A percentile compares a stretch with the other conserved stretches of the same genome.
Evolutionary conservation across 1,284 basidiomycete genomes (phyloP).

Genomic region (Irpex sp.): DNA sequence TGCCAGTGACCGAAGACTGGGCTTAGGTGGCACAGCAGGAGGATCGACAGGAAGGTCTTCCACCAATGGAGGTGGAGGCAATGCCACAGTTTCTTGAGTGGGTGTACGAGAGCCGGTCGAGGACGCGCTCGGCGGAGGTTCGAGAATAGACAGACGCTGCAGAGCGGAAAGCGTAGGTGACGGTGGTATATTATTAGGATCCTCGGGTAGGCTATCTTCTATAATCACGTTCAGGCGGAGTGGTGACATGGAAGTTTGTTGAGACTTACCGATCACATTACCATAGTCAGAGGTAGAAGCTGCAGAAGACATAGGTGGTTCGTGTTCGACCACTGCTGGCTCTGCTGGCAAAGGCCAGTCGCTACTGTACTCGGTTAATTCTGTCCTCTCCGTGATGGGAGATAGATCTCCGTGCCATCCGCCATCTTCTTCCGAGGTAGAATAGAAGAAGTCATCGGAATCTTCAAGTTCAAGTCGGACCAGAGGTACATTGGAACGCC

Average conservation of each 20-base stretch:
- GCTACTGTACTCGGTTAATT: slow-evolving; percentile 53
- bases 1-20: slow-evolving; percentile 26
- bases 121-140: slow-evolving; percentile 50
- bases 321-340: background rate
- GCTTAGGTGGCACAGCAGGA: slow-evolving; percentile 36
- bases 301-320: slow-evolving; percentile 7
- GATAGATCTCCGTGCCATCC: slow-evolving; percentile 17
- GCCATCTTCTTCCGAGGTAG: slow-evolving; percentile 13
- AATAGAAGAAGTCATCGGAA: slow-evolving; percentile 12
- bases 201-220: slow-evolving; percentile 23
- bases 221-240: background rate
- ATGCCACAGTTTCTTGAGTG: slow-evolving; percentile 34
- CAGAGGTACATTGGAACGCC: slow-evolving; percentile 23
- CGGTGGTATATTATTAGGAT: slow-evolving; percentile 57
- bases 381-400: slow-evolving; percentile 64
- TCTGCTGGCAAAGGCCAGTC: slow-evolving; percentile 31
- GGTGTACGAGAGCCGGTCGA: slow-evolving; percentile 43
- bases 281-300: slow-evolving; percentile 61
- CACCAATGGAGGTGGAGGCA: slow-evolving; percentile 39
- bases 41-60: slow-evolving; percentile 32
- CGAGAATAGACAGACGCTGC: slow-evolving; percentile 58
- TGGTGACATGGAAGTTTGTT: background rate
- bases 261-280: slow-evolving; percentile 48
- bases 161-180: slow-evolving; percentile 44
- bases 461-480: slow-evolving; percentile 25